Evolutionary conservation across 2,329 filamentous ascomycete species (phyloP).

Genomic region (Falciphora oryzae): DNA sequence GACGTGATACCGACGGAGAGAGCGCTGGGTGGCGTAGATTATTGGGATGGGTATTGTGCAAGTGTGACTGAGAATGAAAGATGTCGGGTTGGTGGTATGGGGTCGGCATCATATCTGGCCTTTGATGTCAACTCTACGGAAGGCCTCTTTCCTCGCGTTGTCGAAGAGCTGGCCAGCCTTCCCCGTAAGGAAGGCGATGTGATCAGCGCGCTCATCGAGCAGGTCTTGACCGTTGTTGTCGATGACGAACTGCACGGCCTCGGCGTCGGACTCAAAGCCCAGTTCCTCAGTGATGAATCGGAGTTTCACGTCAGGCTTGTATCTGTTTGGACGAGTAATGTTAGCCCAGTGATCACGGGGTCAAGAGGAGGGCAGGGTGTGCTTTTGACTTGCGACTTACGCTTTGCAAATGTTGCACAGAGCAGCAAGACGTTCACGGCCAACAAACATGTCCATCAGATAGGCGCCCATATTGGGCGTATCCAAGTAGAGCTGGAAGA

Average conservation of each 20-base stretch:
- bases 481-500: slow-evolving; percentile 92
- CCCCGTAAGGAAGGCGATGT: slow-evolving; percentile 66
- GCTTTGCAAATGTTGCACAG: slow-evolving; percentile 90
- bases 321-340: slow-evolving; percentile 53
- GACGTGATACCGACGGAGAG: background rate
- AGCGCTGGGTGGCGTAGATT: background rate
- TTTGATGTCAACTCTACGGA: slow-evolving; percentile 91
- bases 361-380: no score
- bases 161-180: slow-evolving; percentile 74
- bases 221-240: slow-evolving; percentile 71
- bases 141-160: slow-evolving; percentile 63
- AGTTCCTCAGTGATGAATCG: slow-evolving; percentile 94
- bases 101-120: slow-evolving; percentile 69
- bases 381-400: slow-evolving; percentile 51
- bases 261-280: slow-evolving; percentile 86
- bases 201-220: slow-evolving; percentile 69
- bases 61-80: background rate
- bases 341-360: slow-evolving; percentile 29
- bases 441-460: slow-evolving; percentile 98
- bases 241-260: slow-evolving; percentile 85
- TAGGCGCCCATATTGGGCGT: slow-evolving; percentile 97
- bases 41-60: background rate
- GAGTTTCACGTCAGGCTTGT: slow-evolving; percentile 83
- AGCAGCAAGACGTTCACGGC: slow-evolving; percentile 84
- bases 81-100: background rate